Evolutionary conservation across 176 grass and related monocot genomes (phyloP).

Genomic region (Triticum dicoccoides): DNA sequence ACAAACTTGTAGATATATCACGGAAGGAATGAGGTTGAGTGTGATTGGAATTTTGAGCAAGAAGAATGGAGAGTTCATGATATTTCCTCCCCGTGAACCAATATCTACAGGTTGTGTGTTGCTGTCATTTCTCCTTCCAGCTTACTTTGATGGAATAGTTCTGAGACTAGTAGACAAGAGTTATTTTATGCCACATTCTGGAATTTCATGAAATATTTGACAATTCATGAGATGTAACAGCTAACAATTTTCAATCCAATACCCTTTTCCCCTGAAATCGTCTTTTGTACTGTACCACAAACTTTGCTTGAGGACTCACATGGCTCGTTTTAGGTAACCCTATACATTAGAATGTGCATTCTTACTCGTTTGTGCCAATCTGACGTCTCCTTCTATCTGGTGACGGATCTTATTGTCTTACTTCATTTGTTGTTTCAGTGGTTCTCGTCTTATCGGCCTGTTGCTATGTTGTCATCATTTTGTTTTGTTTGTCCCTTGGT

Average conservation of each 20-base stretch:
- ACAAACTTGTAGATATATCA: constrained; percentile 58
- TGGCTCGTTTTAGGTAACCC: constrained; percentile 19
- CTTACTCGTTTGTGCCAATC: neutral
- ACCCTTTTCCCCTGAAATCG: constrained; percentile 21
- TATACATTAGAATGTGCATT: constrained; percentile 31
- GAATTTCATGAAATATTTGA: constrained; percentile 34
- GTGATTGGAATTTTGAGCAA: constrained; percentile 82
- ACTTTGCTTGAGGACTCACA: constrained; percentile 21
- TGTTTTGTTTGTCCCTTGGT: neutral
- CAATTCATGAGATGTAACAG: constrained; percentile 33
- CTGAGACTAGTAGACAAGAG: constrained; percentile 52
- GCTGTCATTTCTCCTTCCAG: constrained; percentile 67
- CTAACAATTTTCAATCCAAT: constrained; percentile 32
- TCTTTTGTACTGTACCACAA: constrained; percentile 19
- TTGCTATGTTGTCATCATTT: neutral
- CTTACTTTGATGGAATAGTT: constrained; percentile 74
- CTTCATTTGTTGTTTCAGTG: neutral
- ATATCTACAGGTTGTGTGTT: constrained; percentile 70
- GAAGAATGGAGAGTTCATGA: constrained; percentile 58
- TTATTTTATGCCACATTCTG: constrained; percentile 47
- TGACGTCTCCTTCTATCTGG: neutral
- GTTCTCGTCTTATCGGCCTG: neutral
- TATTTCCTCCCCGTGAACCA: constrained; percentile 69
- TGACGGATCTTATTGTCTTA: neutral
- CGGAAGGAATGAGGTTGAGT: constrained; percentile 73